A percentile compares a stretch with the other conserved stretches of the same genome.
These are phyloP conservation scores for Komagataella mondaviorum DNA, from an alignment of 805 yeast genomes.

Conservation along the genomic window DNA sequence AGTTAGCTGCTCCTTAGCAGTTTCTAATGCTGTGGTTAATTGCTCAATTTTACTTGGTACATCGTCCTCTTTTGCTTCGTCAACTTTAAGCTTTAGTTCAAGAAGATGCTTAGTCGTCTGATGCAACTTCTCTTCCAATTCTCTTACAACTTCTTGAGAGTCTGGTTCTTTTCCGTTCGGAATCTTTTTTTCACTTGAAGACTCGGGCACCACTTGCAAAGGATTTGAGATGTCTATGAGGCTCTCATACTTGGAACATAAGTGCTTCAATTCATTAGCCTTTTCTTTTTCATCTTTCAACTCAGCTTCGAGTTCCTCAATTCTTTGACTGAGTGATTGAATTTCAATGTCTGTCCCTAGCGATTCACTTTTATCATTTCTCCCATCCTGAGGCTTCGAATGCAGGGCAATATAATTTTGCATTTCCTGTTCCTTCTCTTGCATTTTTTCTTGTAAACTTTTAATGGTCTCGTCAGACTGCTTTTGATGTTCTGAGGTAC, in stretches of 20 bases:
- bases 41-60: neutral
- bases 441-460: neutral
- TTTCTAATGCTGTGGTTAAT: slow-evolving; percentile 8
- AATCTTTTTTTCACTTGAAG: neutral
- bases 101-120: neutral
- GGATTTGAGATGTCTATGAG: neutral
- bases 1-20: slow-evolving; percentile 11
- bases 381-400: neutral
- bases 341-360: neutral
- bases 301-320: neutral
- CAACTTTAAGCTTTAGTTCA: neutral
- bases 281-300: neutral
- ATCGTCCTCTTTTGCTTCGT: neutral
- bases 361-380: neutral
- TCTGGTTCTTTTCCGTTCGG: neutral
- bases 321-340: neutral
- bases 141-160: neutral
- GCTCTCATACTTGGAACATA: neutral
- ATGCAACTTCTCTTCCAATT: neutral
- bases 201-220: neutral
- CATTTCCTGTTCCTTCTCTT: neutral
- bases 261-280: neutral
- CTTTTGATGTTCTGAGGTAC: neutral
- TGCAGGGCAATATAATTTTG: neutral
- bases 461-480: neutral